Evolutionary conservation across 1,284 basidiomycete species (phyloP), one percentile per base, ranked within the genome.

Genomic region (Rhodofomes roseus): DNA sequence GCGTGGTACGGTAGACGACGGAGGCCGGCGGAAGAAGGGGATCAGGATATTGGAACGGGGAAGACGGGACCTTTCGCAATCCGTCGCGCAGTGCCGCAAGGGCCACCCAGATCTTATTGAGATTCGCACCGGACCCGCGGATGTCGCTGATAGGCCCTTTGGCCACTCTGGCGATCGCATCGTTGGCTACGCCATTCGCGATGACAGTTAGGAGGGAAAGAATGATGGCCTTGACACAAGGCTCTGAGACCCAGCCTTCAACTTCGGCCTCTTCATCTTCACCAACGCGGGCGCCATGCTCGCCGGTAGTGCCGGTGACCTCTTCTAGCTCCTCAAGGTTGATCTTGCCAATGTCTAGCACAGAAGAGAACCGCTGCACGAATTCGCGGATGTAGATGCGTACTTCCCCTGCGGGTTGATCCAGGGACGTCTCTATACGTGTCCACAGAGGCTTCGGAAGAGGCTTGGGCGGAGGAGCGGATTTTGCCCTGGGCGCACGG

Each of bases 331-430:
- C 88, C 56, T 88, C 85, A 4, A 88, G 67, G 61, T 85, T 78
- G 1, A 72, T 63, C 54, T 81, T 83, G 1, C 81, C 76, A 11
- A 90, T 76, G 22, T 82, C 79, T 62, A 88, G 72, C 8, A 81
- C 63, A 27, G 76, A 71, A 2, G 78, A 77, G 65, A 92, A 92
- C 34, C 90, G 80, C 41, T 89, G 68, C 7, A 82, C 68, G 68
- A 90, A 92, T 71, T 92, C 90, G 60, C 90, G 84, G 54, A 92
- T 85, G 64, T 83, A 76, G 55, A 92, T 81, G 4, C 90, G 84
- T 40, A 80, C 76, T 63, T 87, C 79, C 0, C 80, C 83, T 44
- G 83, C 79, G 1, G 75, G 66, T 31, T 76, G 73, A 12, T 76
- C 73, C 5, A 90, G 72, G 31, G 68, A 64, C 8, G 77, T 77